These are phyloP conservation scores for Aegilops speltoides DNA, from an alignment of 176 grass and related monocot species.

Conservation along the genomic window DNA sequence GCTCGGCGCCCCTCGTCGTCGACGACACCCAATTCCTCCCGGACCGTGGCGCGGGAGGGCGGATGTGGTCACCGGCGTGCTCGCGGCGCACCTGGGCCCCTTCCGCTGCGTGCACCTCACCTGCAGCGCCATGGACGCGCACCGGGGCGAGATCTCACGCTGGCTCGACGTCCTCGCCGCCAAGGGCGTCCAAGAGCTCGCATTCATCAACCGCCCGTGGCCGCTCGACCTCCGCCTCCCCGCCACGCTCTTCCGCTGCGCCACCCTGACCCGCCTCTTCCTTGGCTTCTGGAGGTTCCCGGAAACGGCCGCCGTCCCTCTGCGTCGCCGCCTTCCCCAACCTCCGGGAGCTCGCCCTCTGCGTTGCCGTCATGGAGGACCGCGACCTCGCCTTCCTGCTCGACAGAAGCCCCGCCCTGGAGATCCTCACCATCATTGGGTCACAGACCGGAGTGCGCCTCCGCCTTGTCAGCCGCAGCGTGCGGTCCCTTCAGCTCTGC, in stretches of 20 bases:
- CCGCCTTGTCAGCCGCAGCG: neutral
- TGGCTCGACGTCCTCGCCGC: neutral
- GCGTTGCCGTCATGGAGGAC: neutral
- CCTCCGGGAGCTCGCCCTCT: neutral
- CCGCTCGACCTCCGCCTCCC: neutral
- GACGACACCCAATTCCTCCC: neutral
- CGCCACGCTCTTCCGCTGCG: neutral
- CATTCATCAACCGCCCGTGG: neutral
- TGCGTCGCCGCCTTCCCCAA: neutral
- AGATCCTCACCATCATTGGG: neutral
- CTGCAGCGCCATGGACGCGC: slow-evolving; percentile 2
- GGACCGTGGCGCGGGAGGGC: no score
- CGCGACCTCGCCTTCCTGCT: neutral
- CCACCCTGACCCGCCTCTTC: neutral
- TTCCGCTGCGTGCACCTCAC: neutral
- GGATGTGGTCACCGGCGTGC: neutral
- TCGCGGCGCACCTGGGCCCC: neutral
- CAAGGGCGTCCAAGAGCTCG: neutral
- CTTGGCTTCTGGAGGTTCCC: neutral
- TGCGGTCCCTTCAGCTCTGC: neutral
- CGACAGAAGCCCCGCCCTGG: neutral
- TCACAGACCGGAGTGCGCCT: neutral
- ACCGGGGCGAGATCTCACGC: neutral
- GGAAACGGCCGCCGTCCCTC: neutral
- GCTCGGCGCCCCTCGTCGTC: neutral